Evolutionary conservation across 169 alveolate genomes (phyloP).

Genomic region (Plasmodium gallinaceum): DNA sequence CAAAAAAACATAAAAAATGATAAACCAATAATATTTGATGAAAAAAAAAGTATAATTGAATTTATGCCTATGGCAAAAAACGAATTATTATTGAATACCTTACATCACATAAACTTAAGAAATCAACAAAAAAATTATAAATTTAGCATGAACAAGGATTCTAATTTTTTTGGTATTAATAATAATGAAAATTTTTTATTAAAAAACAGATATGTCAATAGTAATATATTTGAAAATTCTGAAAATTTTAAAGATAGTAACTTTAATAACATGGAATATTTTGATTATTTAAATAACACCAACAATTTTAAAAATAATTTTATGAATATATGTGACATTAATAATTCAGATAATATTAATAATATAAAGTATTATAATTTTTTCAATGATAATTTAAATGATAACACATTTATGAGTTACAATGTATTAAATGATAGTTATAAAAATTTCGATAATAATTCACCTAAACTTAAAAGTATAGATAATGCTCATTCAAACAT

Average conservation of each 20-base stretch:
- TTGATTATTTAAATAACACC: not conserved
- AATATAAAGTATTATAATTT: not conserved
- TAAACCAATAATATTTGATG: not conserved
- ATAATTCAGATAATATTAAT: not conserved
- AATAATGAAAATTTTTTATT: constrained; percentile 14
- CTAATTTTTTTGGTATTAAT: not conserved
- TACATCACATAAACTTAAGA: constrained; percentile 51
- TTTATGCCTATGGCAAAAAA: constrained; percentile 75
- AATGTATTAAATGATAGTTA: no score
- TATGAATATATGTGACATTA: constrained; percentile 8
- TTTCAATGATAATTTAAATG: no score
- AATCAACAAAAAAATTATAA: constrained; percentile 19
- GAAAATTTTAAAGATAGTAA: not conserved
- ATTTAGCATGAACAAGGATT: constrained; percentile 16
- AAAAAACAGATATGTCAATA: not conserved
- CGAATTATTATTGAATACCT: constrained; percentile 53
- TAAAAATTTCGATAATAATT: no score
- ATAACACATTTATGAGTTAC: no score
- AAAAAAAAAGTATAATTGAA: constrained; percentile 44
- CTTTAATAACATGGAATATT: not conserved
- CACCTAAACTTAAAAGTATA: no score
- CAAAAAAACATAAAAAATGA: not conserved
- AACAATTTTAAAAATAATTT: not conserved
- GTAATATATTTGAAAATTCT: not conserved
- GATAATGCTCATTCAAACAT: no score